phyloP scores from a whole-genome alignment of 805 yeast species.

The Saccharomyces jurei region DNA sequence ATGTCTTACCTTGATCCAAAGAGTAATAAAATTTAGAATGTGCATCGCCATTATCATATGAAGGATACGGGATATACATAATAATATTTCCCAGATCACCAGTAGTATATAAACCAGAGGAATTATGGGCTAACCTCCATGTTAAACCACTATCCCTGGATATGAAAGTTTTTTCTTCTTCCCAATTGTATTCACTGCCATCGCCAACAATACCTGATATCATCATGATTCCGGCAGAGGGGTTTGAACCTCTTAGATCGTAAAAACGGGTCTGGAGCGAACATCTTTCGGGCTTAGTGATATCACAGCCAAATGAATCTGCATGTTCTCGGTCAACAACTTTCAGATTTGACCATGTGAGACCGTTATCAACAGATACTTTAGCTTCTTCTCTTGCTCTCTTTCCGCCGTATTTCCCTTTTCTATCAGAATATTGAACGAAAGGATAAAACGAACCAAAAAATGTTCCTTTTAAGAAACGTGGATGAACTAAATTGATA shows the following conservation, averaged over 20 bases:
- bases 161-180: conserved; percentile 40
- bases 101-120: conserved; percentile 47
- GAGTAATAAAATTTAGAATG: conserved; percentile 41
- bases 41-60: conserved; percentile 29
- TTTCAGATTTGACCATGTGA: conserved; percentile 41
- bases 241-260: conserved; percentile 27
- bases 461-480: conserved; percentile 19
- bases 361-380: conserved; percentile 47
- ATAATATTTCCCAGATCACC: conserved; percentile 77
- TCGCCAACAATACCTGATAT: conserved; percentile 14
- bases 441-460: conserved; percentile 6
- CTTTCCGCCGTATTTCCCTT: neutral
- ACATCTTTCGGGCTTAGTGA: conserved; percentile 37
- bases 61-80: conserved; percentile 45
- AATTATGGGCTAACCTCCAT: conserved; percentile 52
- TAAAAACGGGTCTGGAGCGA: conserved; percentile 35
- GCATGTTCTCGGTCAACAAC: conserved; percentile 37
- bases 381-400: conserved; percentile 23
- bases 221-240: conserved; percentile 45
- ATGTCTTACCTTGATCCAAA: conserved; percentile 63
- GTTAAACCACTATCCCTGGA: conserved; percentile 73
- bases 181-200: conserved; percentile 2
- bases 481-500: conserved; percentile 2
- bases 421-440: neutral
- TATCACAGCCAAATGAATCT: conserved; percentile 19